These are phyloP conservation scores for Symbiodinium pilosum DNA, from an alignment of 73 alveolate genomes.

Conservation along the genomic window DNA sequence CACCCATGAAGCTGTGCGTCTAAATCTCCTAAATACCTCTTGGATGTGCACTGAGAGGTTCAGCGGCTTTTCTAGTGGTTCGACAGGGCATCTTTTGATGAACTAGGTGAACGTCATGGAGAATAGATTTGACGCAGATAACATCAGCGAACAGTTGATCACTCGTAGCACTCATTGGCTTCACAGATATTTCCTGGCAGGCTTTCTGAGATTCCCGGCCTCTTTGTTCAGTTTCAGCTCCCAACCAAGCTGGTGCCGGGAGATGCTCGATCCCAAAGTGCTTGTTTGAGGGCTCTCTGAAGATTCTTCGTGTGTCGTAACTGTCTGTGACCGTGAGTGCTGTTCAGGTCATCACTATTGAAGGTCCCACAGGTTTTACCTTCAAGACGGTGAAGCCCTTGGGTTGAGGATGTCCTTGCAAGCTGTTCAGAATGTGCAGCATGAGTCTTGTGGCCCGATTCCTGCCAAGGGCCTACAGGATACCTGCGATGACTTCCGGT, in stretches of 20 bases:
- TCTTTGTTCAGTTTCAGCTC: conserved; percentile 74
- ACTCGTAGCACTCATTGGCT: too few relatives aligned
- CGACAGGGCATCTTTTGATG: too few relatives aligned
- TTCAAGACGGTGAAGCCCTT: conserved; percentile 2
- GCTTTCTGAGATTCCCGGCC: conserved; percentile 65
- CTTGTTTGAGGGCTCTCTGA: too few relatives aligned
- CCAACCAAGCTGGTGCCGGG: conserved; percentile 50
- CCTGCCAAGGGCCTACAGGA: conserved; percentile 27
- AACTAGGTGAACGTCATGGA: background rate
- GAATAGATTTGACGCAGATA: background rate
- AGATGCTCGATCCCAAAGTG: conserved; percentile 7
- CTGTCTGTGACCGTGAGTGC: too few relatives aligned
- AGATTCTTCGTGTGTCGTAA: background rate
- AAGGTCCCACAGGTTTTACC: conserved; percentile 46
- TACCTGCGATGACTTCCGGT: conserved; percentile 60
- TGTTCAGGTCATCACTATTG: conserved; percentile 27
- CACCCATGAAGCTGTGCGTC: too few relatives aligned
- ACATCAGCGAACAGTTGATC: too few relatives aligned
- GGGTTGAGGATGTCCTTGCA: too few relatives aligned
- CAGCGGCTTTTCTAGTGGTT: too few relatives aligned
- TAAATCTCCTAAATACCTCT: too few relatives aligned
- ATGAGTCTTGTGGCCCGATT: too few relatives aligned
- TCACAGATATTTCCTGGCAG: background rate
- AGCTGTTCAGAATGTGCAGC: too few relatives aligned
- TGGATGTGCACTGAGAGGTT: too few relatives aligned